These are phyloP conservation scores for Nemania bipapillata DNA, from an alignment of 2,329 filamentous ascomycete species.

Conservation along the genomic window DNA sequence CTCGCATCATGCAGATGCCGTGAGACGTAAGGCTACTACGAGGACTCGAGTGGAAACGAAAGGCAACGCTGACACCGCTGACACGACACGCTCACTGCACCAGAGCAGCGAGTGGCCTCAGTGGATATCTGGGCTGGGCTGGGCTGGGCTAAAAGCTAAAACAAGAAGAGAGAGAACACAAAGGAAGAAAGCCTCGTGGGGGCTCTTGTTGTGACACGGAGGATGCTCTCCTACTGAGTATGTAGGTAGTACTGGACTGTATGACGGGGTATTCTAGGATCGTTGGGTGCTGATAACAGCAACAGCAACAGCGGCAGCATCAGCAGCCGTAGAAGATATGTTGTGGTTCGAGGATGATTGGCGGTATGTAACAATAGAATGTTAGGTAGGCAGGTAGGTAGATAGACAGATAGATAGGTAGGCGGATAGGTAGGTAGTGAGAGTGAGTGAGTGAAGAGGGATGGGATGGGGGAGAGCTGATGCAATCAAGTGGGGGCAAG, in stretches of 20 bases:
- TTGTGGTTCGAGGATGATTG: constrained; percentile 18
- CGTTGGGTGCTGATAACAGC: constrained; percentile 29
- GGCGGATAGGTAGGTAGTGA: too few species aligned
- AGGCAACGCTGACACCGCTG: not conserved
- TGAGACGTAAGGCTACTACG: constrained; percentile 42
- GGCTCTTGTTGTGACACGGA: constrained; percentile 18
- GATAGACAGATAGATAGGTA: constrained; percentile 3
- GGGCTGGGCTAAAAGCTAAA: too few species aligned
- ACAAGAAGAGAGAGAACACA: constrained; percentile 25
- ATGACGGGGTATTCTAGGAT: constrained; percentile 16
- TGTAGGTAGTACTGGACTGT: too few species aligned
- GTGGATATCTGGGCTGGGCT: not conserved
- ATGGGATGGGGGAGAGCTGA: constrained; percentile 40
- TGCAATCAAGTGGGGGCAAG: constrained; percentile 47
- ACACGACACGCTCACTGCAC: constrained; percentile 32
- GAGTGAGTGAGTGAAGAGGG: constrained; percentile 33
- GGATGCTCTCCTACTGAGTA: constrained; percentile 12
- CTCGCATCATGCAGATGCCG: constrained; percentile 50
- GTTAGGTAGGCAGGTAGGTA: constrained; percentile 33
- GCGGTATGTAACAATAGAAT: constrained; percentile 27
- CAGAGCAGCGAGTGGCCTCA: not conserved
- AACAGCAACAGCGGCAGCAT: not conserved
- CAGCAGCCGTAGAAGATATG: not conserved
- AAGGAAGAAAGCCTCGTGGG: constrained; percentile 36
- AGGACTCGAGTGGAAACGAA: constrained; percentile 31